Conservation (phyloP, 2,329 filamentous ascomycete genomes). For the Bertia moriformis region DNA sequence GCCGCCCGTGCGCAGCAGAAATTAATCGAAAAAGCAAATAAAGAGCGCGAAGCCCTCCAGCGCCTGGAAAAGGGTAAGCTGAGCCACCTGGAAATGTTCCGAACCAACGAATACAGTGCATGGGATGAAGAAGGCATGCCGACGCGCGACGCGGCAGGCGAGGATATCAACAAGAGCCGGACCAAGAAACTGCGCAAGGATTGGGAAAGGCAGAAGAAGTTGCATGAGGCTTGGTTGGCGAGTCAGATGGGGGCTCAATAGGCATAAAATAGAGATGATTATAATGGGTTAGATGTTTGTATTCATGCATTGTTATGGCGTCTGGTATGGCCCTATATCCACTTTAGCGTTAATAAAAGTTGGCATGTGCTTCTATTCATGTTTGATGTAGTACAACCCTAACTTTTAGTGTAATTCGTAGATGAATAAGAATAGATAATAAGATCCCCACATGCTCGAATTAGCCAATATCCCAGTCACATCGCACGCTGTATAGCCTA, state of each 20-base stretch:
- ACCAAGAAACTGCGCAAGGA: constrained; percentile 75
- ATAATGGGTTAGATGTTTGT: not conserved
- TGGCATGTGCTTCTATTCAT: no score
- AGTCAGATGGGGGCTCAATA: not conserved
- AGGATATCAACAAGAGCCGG: constrained; percentile 66
- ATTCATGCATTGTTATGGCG: not conserved
- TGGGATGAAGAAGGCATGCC: constrained; percentile 79
- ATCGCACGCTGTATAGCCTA: no score
- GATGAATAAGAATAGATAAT: no score
- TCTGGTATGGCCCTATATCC: no score
- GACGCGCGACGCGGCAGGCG: constrained; percentile 60
- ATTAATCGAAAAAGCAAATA: constrained; percentile 42
- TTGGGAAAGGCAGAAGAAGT: constrained; percentile 81
- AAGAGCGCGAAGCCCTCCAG: constrained; percentile 37
- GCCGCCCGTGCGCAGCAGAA: constrained; percentile 21
- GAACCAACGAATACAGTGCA: constrained; percentile 46
- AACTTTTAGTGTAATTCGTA: no score
- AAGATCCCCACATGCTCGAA: no score
- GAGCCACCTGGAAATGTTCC: constrained; percentile 39
- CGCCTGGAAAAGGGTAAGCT: constrained; percentile 41
- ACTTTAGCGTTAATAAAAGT: no score
- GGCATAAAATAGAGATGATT: not conserved
- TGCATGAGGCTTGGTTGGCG: constrained; percentile 37
- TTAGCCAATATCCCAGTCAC: no score
- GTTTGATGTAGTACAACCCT: no score